These are phyloP conservation scores for Tolypocladium capitatum DNA, from an alignment of 2,329 filamentous ascomycete species.

Conservation along the genomic window DNA sequence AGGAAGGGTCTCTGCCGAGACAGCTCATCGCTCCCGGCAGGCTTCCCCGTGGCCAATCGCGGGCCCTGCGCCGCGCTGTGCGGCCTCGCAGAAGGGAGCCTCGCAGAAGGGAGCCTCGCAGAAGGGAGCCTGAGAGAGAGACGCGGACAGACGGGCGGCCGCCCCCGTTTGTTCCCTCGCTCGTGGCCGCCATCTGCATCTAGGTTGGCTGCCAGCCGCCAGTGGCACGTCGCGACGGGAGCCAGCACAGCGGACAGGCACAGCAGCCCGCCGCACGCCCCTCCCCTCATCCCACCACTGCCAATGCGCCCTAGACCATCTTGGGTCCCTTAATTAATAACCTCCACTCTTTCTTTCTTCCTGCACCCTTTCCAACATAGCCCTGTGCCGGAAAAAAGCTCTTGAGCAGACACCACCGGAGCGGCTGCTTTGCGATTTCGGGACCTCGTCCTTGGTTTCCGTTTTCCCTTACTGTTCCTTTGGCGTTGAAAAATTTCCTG, in stretches of 20 bases:
- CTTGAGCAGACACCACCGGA: constrained; percentile 3
- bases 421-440: constrained; percentile 3
- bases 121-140: neutral
- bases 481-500: constrained; percentile 1
- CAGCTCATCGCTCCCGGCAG: neutral
- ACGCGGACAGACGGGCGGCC: neutral
- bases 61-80: neutral
- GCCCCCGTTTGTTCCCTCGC: neutral
- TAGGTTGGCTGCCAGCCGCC: neutral
- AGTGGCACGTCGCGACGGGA: neutral
- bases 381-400: constrained; percentile 3
- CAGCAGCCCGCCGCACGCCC: neutral
- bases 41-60: neutral
- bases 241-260: neutral
- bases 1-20: too few relatives aligned
- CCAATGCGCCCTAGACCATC: constrained; percentile 3
- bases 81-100: neutral
- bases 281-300: neutral
- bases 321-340: constrained; percentile 4
- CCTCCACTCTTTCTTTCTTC: constrained; percentile 4
- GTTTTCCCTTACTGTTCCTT: constrained; percentile 1
- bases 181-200: neutral
- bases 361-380: constrained; percentile 6
- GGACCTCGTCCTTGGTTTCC: constrained; percentile 3
- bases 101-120: too few relatives aligned